These are phyloP conservation scores for Byssothecium circinans DNA, from an alignment of 2,329 filamentous ascomycete species.

Conservation along the genomic window DNA sequence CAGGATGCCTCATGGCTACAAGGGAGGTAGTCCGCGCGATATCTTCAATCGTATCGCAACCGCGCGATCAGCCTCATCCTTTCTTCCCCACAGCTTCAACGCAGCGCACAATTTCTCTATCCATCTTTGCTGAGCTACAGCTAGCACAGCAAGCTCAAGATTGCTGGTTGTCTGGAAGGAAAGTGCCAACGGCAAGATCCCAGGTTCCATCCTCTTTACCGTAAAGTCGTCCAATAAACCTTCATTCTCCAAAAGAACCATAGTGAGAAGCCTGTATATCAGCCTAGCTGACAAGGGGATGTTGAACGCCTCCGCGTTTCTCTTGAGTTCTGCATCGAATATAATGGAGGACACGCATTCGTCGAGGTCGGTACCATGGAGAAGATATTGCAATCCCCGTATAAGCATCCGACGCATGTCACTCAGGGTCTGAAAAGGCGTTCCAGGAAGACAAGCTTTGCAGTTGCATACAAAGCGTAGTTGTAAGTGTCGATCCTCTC, in stretches of 20 bases:
- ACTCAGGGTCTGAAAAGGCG: constrained; percentile 6
- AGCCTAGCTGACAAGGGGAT: neutral
- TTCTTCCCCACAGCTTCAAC: neutral
- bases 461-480: neutral
- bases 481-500: constrained; percentile 1
- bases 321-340: neutral
- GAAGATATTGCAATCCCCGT: neutral
- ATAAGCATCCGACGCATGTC: constrained; percentile 8
- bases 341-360: neutral
- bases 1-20: no score
- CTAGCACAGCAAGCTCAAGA: neutral
- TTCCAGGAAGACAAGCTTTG: constrained; percentile 2
- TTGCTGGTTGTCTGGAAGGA: neutral
- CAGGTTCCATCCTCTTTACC: constrained; percentile 1
- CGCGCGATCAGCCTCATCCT: neutral
- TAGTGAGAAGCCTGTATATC: constrained; percentile 5
- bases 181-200: neutral
- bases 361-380: neutral
- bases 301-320: neutral
- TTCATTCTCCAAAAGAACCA: constrained; percentile 6
- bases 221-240: constrained; percentile 4
- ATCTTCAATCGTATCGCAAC: neutral
- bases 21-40: neutral
- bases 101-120: neutral
- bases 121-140: neutral